A percentile compares a stretch with the other conserved stretches of the same genome.
These are phyloP conservation scores for Gonapodya sp. DNA, from an alignment of 192 early-diverging fungal species.

Conservation along the genomic window DNA sequence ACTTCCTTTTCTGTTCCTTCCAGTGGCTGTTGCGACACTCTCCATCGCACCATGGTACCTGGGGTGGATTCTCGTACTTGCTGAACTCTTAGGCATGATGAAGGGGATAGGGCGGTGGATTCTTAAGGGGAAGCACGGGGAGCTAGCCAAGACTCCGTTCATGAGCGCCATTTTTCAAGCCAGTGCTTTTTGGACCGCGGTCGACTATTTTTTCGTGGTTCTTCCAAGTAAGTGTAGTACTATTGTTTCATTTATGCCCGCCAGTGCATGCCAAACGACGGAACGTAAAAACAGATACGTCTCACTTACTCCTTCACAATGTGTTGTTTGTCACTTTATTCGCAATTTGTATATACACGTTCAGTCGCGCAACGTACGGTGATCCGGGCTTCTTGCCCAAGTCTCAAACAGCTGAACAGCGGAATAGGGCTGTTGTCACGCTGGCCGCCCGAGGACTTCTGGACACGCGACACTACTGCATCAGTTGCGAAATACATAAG, in stretches of 20 bases:
- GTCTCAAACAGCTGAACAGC: conserved; percentile 24
- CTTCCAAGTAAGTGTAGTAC: conserved; percentile 43
- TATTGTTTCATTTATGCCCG: not conserved
- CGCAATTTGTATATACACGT: conserved; percentile 52
- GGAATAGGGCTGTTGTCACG: conserved; percentile 39
- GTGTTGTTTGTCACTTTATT: conserved; percentile 57
- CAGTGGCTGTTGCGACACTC: conserved; percentile 43
- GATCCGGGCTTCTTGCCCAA: conserved; percentile 76
- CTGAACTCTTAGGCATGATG: conserved; percentile 42
- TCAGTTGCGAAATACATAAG: conserved; percentile 69
- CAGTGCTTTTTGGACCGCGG: conserved; percentile 59
- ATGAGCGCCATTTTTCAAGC: conserved; percentile 80
- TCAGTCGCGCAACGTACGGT: conserved; percentile 59
- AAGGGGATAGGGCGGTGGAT: conserved; percentile 50
- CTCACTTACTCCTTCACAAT: conserved; percentile 48
- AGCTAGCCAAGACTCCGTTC: conserved; percentile 67
- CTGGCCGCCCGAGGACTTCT: conserved; percentile 60
- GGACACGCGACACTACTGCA: conserved; percentile 73
- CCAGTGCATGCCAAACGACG: not conserved
- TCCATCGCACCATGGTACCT: conserved; percentile 66
- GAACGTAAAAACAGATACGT: conserved; percentile 36
- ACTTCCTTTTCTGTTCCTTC: conserved; percentile 58
- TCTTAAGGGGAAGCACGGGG: conserved; percentile 23
- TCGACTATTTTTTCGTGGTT: conserved; percentile 57
- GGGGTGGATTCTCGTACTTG: conserved; percentile 51